Evolutionary conservation across 768 basidiomycete genomes (phyloP).

Genomic region (Ephemerocybe angulata): DNA sequence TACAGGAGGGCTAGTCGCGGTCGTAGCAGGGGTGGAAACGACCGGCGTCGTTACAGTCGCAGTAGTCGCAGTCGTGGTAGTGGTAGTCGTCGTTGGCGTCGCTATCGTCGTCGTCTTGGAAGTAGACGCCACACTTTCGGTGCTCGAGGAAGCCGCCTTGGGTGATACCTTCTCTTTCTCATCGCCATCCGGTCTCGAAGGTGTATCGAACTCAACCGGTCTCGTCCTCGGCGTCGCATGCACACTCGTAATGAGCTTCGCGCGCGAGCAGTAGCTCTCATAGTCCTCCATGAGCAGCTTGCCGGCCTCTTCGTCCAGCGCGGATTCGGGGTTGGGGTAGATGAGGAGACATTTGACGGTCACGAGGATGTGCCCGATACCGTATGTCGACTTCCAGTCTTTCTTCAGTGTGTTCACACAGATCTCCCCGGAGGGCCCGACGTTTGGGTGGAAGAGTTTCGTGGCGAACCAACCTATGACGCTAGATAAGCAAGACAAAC

Average conservation of each 20-base stretch:
- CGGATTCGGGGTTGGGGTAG: constrained; percentile 95
- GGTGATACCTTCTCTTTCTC: constrained; percentile 5
- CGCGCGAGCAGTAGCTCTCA: constrained; percentile 80
- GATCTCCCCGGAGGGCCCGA: constrained; percentile 85
- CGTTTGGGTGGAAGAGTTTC: constrained; percentile 97
- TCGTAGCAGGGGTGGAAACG: constrained; percentile 16
- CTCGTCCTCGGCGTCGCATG: constrained; percentile 81
- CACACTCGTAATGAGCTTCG: constrained; percentile 84
- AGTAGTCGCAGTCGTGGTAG: constrained; percentile 10
- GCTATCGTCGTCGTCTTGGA: too few relatives aligned
- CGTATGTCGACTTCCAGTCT: constrained; percentile 91
- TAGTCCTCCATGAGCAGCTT: constrained; percentile 90
- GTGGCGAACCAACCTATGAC: constrained; percentile 79
- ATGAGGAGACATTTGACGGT: constrained; percentile 95
- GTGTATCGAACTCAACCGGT: constrained; percentile 67
- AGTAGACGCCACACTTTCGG: constrained; percentile 28
- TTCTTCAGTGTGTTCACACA: constrained; percentile 98
- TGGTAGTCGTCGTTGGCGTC: too few relatives aligned
- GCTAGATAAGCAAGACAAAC: background rate
- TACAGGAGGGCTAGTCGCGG: constrained; percentile 23
- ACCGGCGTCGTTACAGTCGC: constrained; percentile 16
- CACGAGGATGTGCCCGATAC: constrained; percentile 86
- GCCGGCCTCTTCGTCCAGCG: constrained; percentile 93
- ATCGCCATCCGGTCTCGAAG: constrained; percentile 24
- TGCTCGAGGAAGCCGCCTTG: constrained; percentile 15